Percentiles rank a stretch among this genome's conserved stretches.
These are phyloP conservation scores for Mollisia scopiformis DNA, from an alignment of 2,329 filamentous ascomycete genomes.

Conservation along the genomic window DNA sequence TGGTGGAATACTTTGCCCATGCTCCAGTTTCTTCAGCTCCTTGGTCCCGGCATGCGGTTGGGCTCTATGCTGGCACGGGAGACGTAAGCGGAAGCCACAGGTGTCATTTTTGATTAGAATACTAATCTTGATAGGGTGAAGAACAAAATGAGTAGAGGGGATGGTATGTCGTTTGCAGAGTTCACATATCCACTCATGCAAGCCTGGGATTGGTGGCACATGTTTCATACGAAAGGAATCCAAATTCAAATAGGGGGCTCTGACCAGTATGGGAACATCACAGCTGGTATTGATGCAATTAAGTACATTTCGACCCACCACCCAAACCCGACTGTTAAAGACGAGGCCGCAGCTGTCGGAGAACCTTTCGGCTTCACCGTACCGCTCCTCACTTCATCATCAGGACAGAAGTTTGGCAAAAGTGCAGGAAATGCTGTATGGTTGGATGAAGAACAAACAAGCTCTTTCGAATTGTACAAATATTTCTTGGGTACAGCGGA, in stretches of 20 bases:
- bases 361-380: slow-evolving; percentile 84
- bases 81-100: slow-evolving; percentile 63
- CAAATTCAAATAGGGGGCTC: slow-evolving; percentile 93
- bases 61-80: slow-evolving; percentile 89
- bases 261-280: slow-evolving; percentile 96
- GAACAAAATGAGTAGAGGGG: slow-evolving; percentile 78
- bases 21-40: slow-evolving; percentile 72
- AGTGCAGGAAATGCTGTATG: slow-evolving; percentile 92
- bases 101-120: neutral
- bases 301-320: slow-evolving; percentile 70
- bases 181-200: slow-evolving; percentile 93
- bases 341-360: slow-evolving; percentile 42
- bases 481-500: slow-evolving; percentile 88
- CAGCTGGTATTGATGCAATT: slow-evolving; percentile 84
- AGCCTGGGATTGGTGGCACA: slow-evolving; percentile 94
- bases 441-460: slow-evolving; percentile 83
- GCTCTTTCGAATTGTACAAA: slow-evolving; percentile 83
- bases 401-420: slow-evolving; percentile 93
- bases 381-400: slow-evolving; percentile 82
- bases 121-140: slow-evolving; percentile 58
- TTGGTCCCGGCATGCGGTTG: slow-evolving; percentile 76
- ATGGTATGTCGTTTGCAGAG: slow-evolving; percentile 93
- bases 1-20: slow-evolving; percentile 79
- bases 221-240: slow-evolving; percentile 70
- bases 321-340: slow-evolving; percentile 48